Conservation (phyloP, 495 filamentous ascomycete species). For the Aspergillus taichungensis region DNA sequence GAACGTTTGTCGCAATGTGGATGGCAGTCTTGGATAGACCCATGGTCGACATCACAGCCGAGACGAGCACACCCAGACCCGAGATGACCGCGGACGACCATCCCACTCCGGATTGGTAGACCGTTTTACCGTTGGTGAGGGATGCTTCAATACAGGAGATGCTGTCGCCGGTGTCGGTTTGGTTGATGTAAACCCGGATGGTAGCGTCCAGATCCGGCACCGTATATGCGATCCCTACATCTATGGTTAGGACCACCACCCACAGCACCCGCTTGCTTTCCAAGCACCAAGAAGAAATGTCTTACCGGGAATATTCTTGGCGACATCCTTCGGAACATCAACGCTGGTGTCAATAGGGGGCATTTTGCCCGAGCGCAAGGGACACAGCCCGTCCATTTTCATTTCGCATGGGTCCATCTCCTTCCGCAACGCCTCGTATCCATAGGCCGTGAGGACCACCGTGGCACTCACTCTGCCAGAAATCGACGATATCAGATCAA, state of each 20-base stretch:
- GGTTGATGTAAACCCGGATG: slow-evolving; percentile 71
- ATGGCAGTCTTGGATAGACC: slow-evolving; percentile 93
- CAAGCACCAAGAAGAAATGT: not conserved
- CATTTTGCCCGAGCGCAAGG: slow-evolving; percentile 79
- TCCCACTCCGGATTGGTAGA: slow-evolving; percentile 76
- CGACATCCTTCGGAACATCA: slow-evolving; percentile 44
- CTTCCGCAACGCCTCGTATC: slow-evolving; percentile 51
- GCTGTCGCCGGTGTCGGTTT: slow-evolving; percentile 43
- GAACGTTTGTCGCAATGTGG: slow-evolving; percentile 81
- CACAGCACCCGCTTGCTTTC: not conserved
- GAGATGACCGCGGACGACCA: slow-evolving; percentile 86
- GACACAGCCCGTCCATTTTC: slow-evolving; percentile 60
- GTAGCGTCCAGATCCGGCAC: slow-evolving; percentile 92
- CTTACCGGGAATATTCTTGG: slow-evolving; percentile 60
- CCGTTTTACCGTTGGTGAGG: slow-evolving; percentile 86
- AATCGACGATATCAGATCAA: slow-evolving; percentile 65
- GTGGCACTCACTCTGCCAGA: slow-evolving; percentile 65
- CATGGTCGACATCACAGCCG: slow-evolving; percentile 67
- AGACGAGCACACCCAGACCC: slow-evolving; percentile 69
- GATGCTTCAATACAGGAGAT: slow-evolving; percentile 83
- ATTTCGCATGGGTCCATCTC: slow-evolving; percentile 62
- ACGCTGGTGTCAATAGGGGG: slow-evolving; percentile 52
- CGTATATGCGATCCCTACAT: slow-evolving; percentile 65
- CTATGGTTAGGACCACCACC: slow-evolving; percentile 1
- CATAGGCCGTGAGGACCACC: slow-evolving; percentile 64